Percentiles rank a stretch among this genome's conserved stretches.
phyloP scores from a whole-genome alignment of 495 filamentous ascomycete genomes.

The Darksidea phi region DNA sequence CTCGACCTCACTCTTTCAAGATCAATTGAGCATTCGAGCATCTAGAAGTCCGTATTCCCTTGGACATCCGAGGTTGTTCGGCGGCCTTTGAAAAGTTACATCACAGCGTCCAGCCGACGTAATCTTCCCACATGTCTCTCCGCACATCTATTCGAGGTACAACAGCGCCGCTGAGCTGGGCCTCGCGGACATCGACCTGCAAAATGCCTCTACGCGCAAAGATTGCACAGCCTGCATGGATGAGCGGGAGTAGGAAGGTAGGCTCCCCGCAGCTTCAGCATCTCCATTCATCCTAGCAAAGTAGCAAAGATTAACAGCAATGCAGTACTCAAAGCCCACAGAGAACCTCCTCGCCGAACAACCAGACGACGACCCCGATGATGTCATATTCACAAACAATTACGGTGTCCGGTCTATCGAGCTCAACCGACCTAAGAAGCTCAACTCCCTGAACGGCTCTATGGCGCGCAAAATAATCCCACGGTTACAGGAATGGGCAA shows the following conservation, averaged over 20 bases:
- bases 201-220: constrained; percentile 89
- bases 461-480: constrained; percentile 93
- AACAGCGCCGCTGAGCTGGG: constrained; percentile 36
- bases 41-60: background rate
- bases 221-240: constrained; percentile 61
- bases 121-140: constrained; percentile 33
- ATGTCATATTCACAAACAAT: constrained; percentile 84
- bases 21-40: constrained; percentile 15
- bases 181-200: constrained; percentile 31
- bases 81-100: constrained; percentile 28
- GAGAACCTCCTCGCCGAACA: constrained; percentile 34
- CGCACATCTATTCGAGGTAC: constrained; percentile 26
- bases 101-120: constrained; percentile 9
- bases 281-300: background rate
- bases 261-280: constrained; percentile 19
- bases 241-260: constrained; percentile 52
- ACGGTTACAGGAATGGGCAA: constrained; percentile 84
- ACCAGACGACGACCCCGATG: constrained; percentile 70
- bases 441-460: constrained; percentile 86
- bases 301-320: constrained; percentile 4
- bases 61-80: constrained; percentile 36
- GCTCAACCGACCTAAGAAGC: constrained; percentile 87
- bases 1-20: background rate
- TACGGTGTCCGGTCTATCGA: constrained; percentile 91
- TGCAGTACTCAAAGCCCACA: constrained; percentile 36